Evolutionary conservation across 768 basidiomycete species (phyloP), one percentile per base, ranked within the genome.

Genomic region (Podaxis mareebaensis): DNA sequence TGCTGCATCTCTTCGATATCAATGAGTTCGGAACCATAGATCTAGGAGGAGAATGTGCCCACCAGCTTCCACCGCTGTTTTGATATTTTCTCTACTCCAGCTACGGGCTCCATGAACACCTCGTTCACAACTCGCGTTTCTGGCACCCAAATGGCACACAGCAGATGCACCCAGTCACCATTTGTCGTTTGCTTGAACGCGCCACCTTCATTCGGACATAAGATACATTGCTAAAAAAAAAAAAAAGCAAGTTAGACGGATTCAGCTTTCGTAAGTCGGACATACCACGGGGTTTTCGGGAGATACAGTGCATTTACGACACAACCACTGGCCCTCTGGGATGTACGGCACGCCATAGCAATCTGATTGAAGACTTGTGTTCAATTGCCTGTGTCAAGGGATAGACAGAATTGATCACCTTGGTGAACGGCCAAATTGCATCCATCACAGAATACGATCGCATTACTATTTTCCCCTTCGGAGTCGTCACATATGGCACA

Each of bases 391-490:
- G 3, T 26, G 15, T 15, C 4, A 20, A 36, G 15, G 57, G 53
- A 54, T 17, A 6, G 7, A 22, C 10, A 15, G 4, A 4, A 22
- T 17, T 3, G 15, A 83, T 58, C 64, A 92, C 96, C 96, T 84
- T 99, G 97, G 78, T 99, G 97, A n/a, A 99, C 97, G 10, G 97
- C 97, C 28, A 99, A 78, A 75, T 99, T 99, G 74, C 97, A 99
- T 0, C 96, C 97, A 72, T 99, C 97, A 73, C 97, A 99, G 71
- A 99, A 99, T 4, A 99, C 96, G 68, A 99, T 99, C 6, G 95
- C 97, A 73, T 99, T 99, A 63, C 92, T 95, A 71, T 98, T 97
- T 79, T 99, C 97, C 59, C 95, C 96, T 70, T 99, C 97, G 2
- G 95, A 93, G 71, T 99, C 97, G 71, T 99, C 97, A 70, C 97